phyloP scores from a whole-genome alignment of 805 yeast species.

The Teunomyces stri region DNA sequence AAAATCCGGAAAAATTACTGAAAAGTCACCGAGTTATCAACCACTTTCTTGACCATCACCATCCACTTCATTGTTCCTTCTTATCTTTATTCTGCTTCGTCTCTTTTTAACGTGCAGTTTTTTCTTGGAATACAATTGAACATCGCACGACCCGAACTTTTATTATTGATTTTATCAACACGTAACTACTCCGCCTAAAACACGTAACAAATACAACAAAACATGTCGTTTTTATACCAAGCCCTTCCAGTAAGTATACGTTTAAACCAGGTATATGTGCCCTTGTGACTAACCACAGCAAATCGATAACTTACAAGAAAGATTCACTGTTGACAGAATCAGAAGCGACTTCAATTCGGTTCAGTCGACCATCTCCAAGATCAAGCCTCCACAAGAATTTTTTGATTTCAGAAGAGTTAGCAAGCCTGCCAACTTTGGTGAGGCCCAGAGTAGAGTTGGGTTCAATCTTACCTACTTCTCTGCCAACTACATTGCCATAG shows the following conservation, averaged over 20 bases:
- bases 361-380: slow-evolving; percentile 62
- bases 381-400: slow-evolving; percentile 91
- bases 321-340: slow-evolving; percentile 24
- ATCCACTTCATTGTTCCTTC: too few species aligned
- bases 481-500: slow-evolving; percentile 77
- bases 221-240: slow-evolving; percentile 8
- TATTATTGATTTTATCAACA: neutral
- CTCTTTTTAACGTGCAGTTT: too few species aligned
- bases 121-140: neutral
- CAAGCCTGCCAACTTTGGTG: slow-evolving; percentile 87
- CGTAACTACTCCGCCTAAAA: neutral
- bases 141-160: neutral
- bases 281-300: slow-evolving; percentile 12
- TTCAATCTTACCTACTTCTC: slow-evolving; percentile 86
- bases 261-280: too few species aligned
- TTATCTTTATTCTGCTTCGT: neutral
- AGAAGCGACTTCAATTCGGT: slow-evolving; percentile 37
- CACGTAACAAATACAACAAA: neutral
- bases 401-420: slow-evolving; percentile 87
- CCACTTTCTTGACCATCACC: too few species aligned
- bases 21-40: too few species aligned
- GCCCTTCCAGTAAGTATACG: slow-evolving; percentile 7
- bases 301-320: slow-evolving; percentile 16
- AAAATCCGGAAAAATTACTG: neutral
- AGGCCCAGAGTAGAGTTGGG: slow-evolving; percentile 81